phyloP scores from a whole-genome alignment of 176 grass and related monocot genomes.

The Zoysia japonica region DNA sequence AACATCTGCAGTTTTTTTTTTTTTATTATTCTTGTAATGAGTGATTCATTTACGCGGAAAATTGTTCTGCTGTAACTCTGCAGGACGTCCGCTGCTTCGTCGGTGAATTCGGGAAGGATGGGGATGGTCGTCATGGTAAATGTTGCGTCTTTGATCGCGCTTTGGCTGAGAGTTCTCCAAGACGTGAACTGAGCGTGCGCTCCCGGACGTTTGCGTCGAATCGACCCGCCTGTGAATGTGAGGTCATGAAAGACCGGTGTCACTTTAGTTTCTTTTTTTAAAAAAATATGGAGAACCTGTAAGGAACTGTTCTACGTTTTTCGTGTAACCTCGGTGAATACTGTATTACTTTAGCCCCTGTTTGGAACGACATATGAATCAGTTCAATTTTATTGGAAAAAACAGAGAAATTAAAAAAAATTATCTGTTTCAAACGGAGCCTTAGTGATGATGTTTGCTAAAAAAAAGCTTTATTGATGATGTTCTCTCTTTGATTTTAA shows the following conservation, averaged over 20 bases:
- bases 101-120: neutral
- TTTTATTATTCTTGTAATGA: neutral
- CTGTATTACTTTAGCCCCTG: too few relatives aligned
- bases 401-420: too few relatives aligned
- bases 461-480: too few relatives aligned
- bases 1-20: neutral
- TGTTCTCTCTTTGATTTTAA: too few relatives aligned
- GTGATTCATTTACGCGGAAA: neutral
- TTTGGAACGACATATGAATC: too few relatives aligned
- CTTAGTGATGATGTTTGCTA: too few relatives aligned
- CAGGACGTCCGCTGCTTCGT: constrained; percentile 47
- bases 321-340: neutral
- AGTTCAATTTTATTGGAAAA: too few relatives aligned
- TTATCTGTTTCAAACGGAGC: too few relatives aligned
- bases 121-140: neutral
- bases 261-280: neutral
- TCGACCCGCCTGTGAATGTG: neutral
- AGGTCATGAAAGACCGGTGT: neutral
- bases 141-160: constrained; percentile 6
- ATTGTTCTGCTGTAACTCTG: neutral
- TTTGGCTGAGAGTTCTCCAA: constrained; percentile 31
- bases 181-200: neutral
- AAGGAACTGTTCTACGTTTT: constrained; percentile 13
- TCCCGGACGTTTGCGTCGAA: neutral
- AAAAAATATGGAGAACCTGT: neutral